Conservation (phyloP, 2,329 filamentous ascomycete genomes). For the Xylariaceae sp. region DNA sequence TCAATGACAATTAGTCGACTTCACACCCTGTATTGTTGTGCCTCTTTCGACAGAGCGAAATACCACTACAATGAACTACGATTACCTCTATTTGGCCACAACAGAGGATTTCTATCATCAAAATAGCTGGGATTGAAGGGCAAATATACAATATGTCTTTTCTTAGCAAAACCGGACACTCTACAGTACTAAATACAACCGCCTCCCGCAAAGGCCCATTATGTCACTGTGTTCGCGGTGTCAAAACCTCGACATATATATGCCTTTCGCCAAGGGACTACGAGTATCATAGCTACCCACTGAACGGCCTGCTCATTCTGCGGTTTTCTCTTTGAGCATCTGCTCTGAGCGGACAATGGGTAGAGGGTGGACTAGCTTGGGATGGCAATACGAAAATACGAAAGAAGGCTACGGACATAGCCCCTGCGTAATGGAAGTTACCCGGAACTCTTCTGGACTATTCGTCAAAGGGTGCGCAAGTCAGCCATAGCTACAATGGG, state of each 20-base stretch:
- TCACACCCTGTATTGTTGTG: too few species aligned
- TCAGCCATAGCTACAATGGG: slow-evolving; percentile 10
- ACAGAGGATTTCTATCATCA: background rate
- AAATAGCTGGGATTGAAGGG: background rate
- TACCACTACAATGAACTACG: background rate
- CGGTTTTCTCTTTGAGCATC: slow-evolving; percentile 13
- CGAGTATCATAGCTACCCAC: slow-evolving; percentile 20
- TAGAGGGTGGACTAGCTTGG: slow-evolving; percentile 4
- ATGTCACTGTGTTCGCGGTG: slow-evolving; percentile 18
- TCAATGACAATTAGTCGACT: too few species aligned
- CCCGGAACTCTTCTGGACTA: background rate
- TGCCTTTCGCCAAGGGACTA: slow-evolving; percentile 11
- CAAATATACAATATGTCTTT: background rate
- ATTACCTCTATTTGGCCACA: background rate
- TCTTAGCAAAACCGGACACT: background rate
- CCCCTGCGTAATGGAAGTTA: background rate
- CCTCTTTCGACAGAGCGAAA: background rate
- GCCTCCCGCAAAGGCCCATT: background rate
- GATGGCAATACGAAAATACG: slow-evolving; percentile 10
- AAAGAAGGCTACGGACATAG: background rate
- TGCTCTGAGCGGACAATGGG: slow-evolving; percentile 5
- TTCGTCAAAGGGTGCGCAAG: slow-evolving; percentile 7
- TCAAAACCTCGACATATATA: slow-evolving; percentile 22
- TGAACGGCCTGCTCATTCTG: slow-evolving; percentile 22
- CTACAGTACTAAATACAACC: background rate